Evolutionary conservation across 2,329 filamentous ascomycete species (phyloP), one percentile per base, ranked within the genome.

Genomic region (Hymenoscyphus fructigenus): DNA sequence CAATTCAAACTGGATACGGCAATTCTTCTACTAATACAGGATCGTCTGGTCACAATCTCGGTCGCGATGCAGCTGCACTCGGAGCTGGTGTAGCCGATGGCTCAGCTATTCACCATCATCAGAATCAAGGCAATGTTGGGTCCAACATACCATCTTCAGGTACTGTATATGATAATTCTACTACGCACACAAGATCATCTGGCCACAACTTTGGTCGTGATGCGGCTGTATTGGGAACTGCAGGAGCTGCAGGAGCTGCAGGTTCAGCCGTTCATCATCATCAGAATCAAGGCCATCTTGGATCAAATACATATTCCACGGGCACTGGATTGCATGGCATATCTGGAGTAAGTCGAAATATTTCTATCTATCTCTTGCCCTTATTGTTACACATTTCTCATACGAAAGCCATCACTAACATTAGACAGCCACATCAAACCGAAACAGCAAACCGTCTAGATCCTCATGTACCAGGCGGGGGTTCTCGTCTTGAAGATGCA

Each of bases 251-350:
- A 32, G 67, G 62, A 10, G 63, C 15, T 6, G n/a, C 41, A 44
- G 41, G 15, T 50, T 20, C 20, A 47, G 66, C 65, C 15, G 34
- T 65, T 59, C 65, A 67, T 41, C 66, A 68, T 34, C 66, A 70
- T 17, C 59, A 70, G 17, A 64, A 65, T 17, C 63, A 68, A 34
- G 50, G 61, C 17, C 44, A 23, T 12, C 15, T 57, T 41, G 57
- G 59, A 5, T 44, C 61, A 23, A 60, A 61, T 17, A 63, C 60
- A 26, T 29, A 50, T 41, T 34, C 23, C 10, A 23, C 17, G 82
- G 4, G 84, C 83, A 53, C 78, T 80, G 63, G 61, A 57, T 34
- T 58, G 57, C 68, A 61, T 20, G 56, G 56, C 14, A 58, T 28
- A 12, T 38, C 34, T 2, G 60, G 61, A 12, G 61, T 58, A 34